Percentiles rank a stretch among this genome's conserved stretches.
phyloP scores from a whole-genome alignment of 164 flowering plant species.

The Brasenia schreberi region DNA sequence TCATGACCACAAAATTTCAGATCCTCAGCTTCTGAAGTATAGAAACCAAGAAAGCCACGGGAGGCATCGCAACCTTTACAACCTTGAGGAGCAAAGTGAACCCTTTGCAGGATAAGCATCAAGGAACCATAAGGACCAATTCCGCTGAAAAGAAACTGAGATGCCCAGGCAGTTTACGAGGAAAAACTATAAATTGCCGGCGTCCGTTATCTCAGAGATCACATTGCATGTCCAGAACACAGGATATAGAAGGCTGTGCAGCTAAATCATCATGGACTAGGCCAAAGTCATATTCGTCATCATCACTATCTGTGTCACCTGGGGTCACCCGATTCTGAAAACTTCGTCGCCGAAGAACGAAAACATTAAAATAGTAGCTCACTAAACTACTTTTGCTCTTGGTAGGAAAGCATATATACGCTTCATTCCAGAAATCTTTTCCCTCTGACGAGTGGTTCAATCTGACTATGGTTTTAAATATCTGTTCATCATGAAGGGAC shows the following conservation, averaged over 20 bases:
- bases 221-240: constrained; percentile 30
- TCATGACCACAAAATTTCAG: too few relatives aligned
- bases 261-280: constrained; percentile 17
- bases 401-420: constrained; percentile 25
- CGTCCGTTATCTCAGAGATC: background rate
- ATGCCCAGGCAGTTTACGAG: too few relatives aligned
- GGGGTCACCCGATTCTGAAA: constrained; percentile 60
- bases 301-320: constrained; percentile 59
- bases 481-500: constrained; percentile 47
- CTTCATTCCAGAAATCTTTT: constrained; percentile 42
- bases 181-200: too few relatives aligned
- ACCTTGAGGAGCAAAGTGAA: too few relatives aligned
- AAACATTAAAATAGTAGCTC: constrained; percentile 82
- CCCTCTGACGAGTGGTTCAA: constrained; percentile 27
- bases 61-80: too few relatives aligned
- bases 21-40: too few relatives aligned
- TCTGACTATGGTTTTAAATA: constrained; percentile 29
- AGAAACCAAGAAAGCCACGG: too few relatives aligned
- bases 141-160: too few relatives aligned
- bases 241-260: constrained; percentile 11
- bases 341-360: constrained; percentile 51
- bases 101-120: too few relatives aligned
- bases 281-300: constrained; percentile 50
- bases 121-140: too few relatives aligned
- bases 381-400: constrained; percentile 47